Evolutionary conservation across 1,139 yeast genomes (phyloP), one percentile per base, ranked within the genome.

Genomic region (Magnusiomyces suaveolens): DNA sequence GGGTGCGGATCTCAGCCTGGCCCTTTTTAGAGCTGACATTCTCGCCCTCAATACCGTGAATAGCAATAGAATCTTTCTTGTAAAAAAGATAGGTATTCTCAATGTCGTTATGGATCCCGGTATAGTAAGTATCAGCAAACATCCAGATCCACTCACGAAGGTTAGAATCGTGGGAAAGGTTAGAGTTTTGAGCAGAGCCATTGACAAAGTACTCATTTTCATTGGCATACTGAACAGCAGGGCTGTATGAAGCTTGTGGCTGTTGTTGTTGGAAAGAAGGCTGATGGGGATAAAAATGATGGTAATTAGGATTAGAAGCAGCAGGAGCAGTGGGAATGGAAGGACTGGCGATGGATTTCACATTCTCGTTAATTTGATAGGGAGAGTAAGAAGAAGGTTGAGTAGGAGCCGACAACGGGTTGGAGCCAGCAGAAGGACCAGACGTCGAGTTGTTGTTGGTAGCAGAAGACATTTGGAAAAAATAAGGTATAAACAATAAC

Each of bases 71-170:
- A 43, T 62, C 62, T 52, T 64, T 64, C 50, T 67, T 68, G 62
- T 46, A 46, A 46, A 46, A 46, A 56, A 65, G 64, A 56, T 68
- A 69, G 38, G 73, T 65, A 46, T 60, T 59, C 43, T 64, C 60
- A 36, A 73, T 73, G 48, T 65, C 61, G 50, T 62, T 59, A 62
- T 70, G 69, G 56, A 73, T 60, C 52, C 60, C 60, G 20, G 72
- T 64, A 60, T 73, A 73, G 62, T 73, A 73, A 57, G 68, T 66
- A 58, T 71, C 69, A 24, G 71, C 72, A 60, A 73, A 73, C 54
- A 69, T 62, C 75, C 75, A 72, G 23, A 72, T 74, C 48, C 71
- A 65, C 53, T 68, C 72, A 39, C 29, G 52, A 3, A 36, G 16
- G 18, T 36, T 14, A 8, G 41, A 10, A 8, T 36, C 41, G 10